A percentile compares a stretch with the other conserved stretches of the same genome.
Evolutionary conservation across 768 basidiomycete species (phyloP).

Genomic region (Lentinula guzmanii): DNA sequence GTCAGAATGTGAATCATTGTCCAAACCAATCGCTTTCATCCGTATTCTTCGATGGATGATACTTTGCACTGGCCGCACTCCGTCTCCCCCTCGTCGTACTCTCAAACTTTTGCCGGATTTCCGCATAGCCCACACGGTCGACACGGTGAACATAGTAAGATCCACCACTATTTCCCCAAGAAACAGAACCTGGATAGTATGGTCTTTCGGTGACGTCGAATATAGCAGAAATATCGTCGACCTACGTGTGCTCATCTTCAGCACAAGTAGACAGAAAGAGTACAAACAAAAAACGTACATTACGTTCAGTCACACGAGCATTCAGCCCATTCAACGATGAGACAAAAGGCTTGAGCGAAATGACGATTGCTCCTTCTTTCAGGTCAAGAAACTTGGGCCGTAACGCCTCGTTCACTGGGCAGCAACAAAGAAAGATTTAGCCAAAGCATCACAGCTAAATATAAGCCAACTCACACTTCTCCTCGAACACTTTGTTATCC

Average conservation of each 20-base stretch:
- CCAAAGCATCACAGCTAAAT: neutral
- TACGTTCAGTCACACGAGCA: slow-evolving; percentile 78
- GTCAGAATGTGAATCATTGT: neutral
- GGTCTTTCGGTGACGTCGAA: slow-evolving; percentile 67
- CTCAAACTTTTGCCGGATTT: slow-evolving; percentile 52
- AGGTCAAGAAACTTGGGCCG: slow-evolving; percentile 89
- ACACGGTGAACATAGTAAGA: slow-evolving; percentile 74
- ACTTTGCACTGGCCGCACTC: neutral
- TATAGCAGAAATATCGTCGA: slow-evolving; percentile 76
- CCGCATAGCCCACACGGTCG: slow-evolving; percentile 65
- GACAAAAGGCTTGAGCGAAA: slow-evolving; percentile 85
- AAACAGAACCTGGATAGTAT: slow-evolving; percentile 72
- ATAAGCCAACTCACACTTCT: slow-evolving; percentile 49
- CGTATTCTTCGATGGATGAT: neutral
- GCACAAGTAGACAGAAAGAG: neutral
- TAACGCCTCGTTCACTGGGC: slow-evolving; percentile 78
- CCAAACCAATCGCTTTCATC: slow-evolving; percentile 7
- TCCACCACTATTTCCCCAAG: slow-evolving; percentile 72
- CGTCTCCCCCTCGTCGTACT: slow-evolving; percentile 27
- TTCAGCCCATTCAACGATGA: slow-evolving; percentile 60
- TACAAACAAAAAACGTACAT: slow-evolving; percentile 37
- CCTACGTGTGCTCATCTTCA: slow-evolving; percentile 28
- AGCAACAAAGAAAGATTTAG: neutral
- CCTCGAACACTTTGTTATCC: slow-evolving; percentile 81
- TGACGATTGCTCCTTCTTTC: slow-evolving; percentile 86